Base-by-base conservation (phyloP, 2,329 filamentous ascomycete genomes). In the Aspergillus sp. region DNA sequence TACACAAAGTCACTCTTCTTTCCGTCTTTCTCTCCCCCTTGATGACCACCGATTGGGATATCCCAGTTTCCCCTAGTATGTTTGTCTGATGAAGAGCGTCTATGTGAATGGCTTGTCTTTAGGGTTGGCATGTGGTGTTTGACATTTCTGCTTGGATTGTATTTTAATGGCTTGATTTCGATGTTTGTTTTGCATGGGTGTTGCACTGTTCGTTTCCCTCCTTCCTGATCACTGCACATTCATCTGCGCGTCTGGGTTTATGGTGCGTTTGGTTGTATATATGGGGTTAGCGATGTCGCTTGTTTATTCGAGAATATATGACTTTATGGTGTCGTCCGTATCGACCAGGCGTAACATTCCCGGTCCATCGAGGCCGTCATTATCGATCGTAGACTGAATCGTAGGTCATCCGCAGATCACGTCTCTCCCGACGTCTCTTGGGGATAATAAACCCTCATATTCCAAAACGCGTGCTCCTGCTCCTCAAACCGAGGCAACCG, bases 381-480 rank as follows among this genome's bases (percentile, higher is more conserved):
- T 5, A 38, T n/a, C 11, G 9, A 38, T 38, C 16, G 14, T n/a
- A 38, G 35, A 38, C 16, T n/a, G 14, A n/a, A 38, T 7, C 35
- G 14, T n/a, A 8, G 14, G 2, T 13, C 33, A 4, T 35, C 33
- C 11, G 33, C n/a, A n/a, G 14, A 38, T 41, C 20, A 26, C 14
- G 16, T 48, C 7, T 47, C 20, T 35, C 54, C 55, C 3, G 13
- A 51, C 52, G 42, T n/a, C 26, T n/a, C 30, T 22, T n/a, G 22
- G 10, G 53, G 45, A 49, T 51, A 68, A 55, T 73, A 73, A 9
- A 73, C 46, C 19, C 68, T 60, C 60, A 68, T 69, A 30, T 61
- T 65, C 69, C 70, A 73, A 54, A 73, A 73, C 0, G 71, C 67
- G 63, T 67, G 63, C 44, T 70, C 65, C 47, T 66, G 59, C 10